These are phyloP conservation scores for Pyrrhoderma noxium DNA, from an alignment of 1,284 basidiomycete species.

Conservation along the genomic window DNA sequence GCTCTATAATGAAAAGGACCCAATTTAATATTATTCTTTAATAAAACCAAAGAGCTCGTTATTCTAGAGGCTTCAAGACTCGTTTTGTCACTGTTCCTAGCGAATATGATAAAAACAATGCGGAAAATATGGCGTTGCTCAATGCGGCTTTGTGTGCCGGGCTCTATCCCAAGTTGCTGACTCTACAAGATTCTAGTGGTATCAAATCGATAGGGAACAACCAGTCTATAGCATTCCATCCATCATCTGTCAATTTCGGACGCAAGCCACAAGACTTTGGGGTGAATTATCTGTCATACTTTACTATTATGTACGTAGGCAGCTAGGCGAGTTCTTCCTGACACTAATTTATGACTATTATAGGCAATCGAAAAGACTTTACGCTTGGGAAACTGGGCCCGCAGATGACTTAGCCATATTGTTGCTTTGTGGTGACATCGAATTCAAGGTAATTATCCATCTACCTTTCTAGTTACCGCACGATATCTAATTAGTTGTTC, in stretches of 20 bases:
- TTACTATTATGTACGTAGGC: conserved; percentile 80
- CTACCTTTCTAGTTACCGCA: conserved; percentile 6
- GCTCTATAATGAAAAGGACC: too few relatives aligned
- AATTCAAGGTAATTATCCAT: conserved; percentile 67
- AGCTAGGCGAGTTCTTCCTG: too few relatives aligned
- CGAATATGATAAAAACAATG: conserved; percentile 66
- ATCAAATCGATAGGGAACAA: conserved; percentile 87
- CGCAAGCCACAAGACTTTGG: conserved; percentile 64
- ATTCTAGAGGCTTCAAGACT: conserved; percentile 57
- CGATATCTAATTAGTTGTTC: neutral
- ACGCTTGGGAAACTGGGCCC: conserved; percentile 95
- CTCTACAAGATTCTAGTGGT: conserved; percentile 47
- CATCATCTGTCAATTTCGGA: conserved; percentile 85
- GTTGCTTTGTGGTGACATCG: conserved; percentile 86
- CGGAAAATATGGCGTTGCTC: conserved; percentile 54
- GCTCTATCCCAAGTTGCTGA: conserved; percentile 87
- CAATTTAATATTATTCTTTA: neutral
- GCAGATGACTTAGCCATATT: conserved; percentile 81
- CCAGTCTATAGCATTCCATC: conserved; percentile 81
- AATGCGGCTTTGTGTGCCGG: conserved; percentile 84
- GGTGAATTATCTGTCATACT: conserved; percentile 74
- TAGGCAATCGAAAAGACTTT: conserved; percentile 89
- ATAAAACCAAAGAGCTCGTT: conserved; percentile 52
- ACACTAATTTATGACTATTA: neutral
- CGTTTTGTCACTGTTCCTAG: conserved; percentile 74